Evolutionary conservation across 2,329 filamentous ascomycete species (phyloP).

Genomic region (Trichothecium sympodiale): DNA sequence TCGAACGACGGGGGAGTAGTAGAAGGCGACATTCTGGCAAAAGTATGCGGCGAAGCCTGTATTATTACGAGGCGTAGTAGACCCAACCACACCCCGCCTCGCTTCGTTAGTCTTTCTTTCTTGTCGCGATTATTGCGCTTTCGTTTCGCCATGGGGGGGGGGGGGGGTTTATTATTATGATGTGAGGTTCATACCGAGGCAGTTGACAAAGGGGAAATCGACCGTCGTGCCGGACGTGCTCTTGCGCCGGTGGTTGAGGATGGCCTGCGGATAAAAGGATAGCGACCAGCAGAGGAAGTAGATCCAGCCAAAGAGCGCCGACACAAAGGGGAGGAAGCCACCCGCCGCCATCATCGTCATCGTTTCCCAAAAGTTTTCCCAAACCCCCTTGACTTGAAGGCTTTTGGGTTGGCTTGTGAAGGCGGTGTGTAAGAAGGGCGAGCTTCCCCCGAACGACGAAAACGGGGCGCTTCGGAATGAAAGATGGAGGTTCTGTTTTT

Average conservation of each 20-base stretch:
- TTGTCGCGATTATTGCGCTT: background rate
- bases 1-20: constrained; percentile 69
- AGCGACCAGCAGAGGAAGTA: constrained; percentile 71
- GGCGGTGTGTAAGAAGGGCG: too few relatives aligned
- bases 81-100: too few relatives aligned
- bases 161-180: too few relatives aligned
- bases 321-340: constrained; percentile 35
- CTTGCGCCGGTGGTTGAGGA: constrained; percentile 66
- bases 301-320: constrained; percentile 59
- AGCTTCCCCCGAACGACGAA: too few relatives aligned
- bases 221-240: constrained; percentile 77
- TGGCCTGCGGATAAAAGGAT: constrained; percentile 86
- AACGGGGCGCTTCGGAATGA: too few relatives aligned
- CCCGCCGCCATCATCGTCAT: too few relatives aligned
- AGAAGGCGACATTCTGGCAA: constrained; percentile 62
- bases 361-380: too few relatives aligned
- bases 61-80: too few relatives aligned
- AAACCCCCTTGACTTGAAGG: too few relatives aligned
- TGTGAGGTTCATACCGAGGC: constrained; percentile 32
- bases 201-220: constrained; percentile 75
- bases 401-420: too few relatives aligned
- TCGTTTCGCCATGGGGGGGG: too few relatives aligned
- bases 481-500: too few relatives aligned
- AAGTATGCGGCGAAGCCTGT: constrained; percentile 65
- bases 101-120: background rate